Evolutionary conservation across 23 red algal species (phyloP).

Genomic region (Agarophyton chilense): DNA sequence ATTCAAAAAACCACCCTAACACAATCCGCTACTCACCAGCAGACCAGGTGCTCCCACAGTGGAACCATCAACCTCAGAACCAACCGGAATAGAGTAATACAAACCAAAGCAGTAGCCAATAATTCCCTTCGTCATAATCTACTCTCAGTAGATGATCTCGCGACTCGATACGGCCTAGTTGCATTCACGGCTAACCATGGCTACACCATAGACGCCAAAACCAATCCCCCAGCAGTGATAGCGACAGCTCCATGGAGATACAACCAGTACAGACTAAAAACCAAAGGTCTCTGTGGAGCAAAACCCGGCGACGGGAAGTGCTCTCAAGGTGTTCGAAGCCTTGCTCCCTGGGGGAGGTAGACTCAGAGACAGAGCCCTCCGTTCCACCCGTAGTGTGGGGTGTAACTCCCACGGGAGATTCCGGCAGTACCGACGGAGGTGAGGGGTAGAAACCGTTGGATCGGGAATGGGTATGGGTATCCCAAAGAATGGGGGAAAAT

Average conservation of each 20-base stretch:
- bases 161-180: background rate
- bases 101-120: constrained; percentile 13
- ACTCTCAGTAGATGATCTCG: constrained; percentile 13
- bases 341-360: too few relatives aligned
- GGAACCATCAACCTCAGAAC: background rate
- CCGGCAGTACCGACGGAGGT: too few relatives aligned
- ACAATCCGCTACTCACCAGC: constrained; percentile 4
- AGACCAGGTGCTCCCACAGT: constrained; percentile 19
- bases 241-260: background rate
- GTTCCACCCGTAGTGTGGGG: too few relatives aligned
- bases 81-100: background rate
- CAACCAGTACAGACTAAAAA: background rate
- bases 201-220: background rate
- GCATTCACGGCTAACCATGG: background rate
- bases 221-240: background rate
- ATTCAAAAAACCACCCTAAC: background rate
- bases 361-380: too few relatives aligned
- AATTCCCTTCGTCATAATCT: background rate
- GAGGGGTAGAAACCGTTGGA: too few relatives aligned
- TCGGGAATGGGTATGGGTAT: too few relatives aligned
- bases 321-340: too few relatives aligned
- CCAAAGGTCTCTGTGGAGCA: too few relatives aligned
- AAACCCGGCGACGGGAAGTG: too few relatives aligned
- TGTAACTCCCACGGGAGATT: too few relatives aligned
- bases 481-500: too few relatives aligned